Evolutionary conservation across 257 asterid species (phyloP), one percentile per base, ranked within the genome.

Genomic region (Solanum appendiculatum): DNA sequence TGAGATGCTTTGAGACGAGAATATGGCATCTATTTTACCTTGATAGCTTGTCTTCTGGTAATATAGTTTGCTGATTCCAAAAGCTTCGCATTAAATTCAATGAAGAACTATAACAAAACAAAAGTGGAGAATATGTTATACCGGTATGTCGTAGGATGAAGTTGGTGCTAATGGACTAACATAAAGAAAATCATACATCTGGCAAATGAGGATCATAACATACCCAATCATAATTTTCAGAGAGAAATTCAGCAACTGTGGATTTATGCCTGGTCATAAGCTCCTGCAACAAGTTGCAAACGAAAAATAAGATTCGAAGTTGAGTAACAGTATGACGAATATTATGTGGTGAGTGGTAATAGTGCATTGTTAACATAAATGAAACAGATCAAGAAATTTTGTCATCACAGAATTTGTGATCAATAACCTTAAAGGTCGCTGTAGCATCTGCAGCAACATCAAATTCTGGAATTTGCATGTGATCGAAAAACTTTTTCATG

Each of bases 381-480:
- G 48, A 16, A 44, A 27, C 63, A 27, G 27, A 14, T 9, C 64
- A 9, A 44, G 60, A 78, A 56, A 78, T 4, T 20, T 25, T 78
- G 9, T 56, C 36, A 78, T 27, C 39, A 44, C 5, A 78, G 14
- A 78, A 15, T 27, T 25, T 21, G 39, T 42, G 63, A 84, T 66
- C 39, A 86, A 37, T 9, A 48, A 96, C 99, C 98, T 94, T 96
- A 90, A 96, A 96, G 86, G 98, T 94, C 29, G 97, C 91, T 84
- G 95, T 88, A 80, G 97, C 98, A 93, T 96, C 98, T n/a, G 99
- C 96, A 87, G 99, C 99, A 91, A 94, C 95, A 72, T 96, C 98
- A 84, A 96, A 96, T 78, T 91, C 96, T 78, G 98, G 98, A 84
- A 96, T 95, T 88, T 94, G 97, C 54, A 95, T 93, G 83, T 94